A percentile compares a stretch with the other conserved stretches of the same genome.
phyloP scores from a whole-genome alignment of 768 basidiomycete genomes.

The Dictyophora rubrovolvata region DNA sequence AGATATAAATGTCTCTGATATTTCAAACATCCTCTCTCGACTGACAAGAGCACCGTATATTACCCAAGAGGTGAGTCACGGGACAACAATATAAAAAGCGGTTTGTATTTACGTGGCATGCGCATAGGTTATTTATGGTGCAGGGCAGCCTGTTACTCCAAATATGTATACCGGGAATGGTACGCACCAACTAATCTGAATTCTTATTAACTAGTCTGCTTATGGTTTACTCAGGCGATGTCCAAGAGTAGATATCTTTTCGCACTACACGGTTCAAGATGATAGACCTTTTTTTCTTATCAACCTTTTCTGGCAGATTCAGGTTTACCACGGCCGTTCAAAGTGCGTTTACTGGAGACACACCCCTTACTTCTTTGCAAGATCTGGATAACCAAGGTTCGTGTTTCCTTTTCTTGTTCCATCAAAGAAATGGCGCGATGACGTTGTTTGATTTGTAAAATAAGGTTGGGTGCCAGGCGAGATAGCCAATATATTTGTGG shows the following conservation, averaged over 20 bases:
- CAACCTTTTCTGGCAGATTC: conserved; percentile 28
- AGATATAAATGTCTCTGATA: conserved; percentile 48
- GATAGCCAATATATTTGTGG: conserved; percentile 52
- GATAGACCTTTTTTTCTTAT: neutral
- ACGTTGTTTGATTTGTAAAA: neutral
- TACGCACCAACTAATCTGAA: neutral
- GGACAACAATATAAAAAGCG: neutral
- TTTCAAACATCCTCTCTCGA: conserved; percentile 41
- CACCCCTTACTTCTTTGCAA: conserved; percentile 38
- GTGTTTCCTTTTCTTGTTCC: neutral
- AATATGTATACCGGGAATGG: conserved; percentile 44
- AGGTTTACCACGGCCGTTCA: conserved; percentile 45
- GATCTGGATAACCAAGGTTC: conserved; percentile 41
- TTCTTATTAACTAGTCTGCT: neutral
- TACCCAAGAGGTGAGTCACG: conserved; percentile 40
- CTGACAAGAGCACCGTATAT: conserved; percentile 40
- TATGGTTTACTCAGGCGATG: conserved; percentile 28
- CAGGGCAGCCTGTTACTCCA: conserved; percentile 43
- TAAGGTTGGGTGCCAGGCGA: conserved; percentile 48
- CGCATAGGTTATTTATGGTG: conserved; percentile 26
- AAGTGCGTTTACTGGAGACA: conserved; percentile 40
- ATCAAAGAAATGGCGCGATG: neutral
- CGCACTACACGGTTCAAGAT: too few species aligned
- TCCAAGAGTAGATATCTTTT: conserved; percentile 42
- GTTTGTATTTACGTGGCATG: neutral